Conservation (phyloP, 2,329 filamentous ascomycete species). For the Fusarium pilosicola region DNA sequence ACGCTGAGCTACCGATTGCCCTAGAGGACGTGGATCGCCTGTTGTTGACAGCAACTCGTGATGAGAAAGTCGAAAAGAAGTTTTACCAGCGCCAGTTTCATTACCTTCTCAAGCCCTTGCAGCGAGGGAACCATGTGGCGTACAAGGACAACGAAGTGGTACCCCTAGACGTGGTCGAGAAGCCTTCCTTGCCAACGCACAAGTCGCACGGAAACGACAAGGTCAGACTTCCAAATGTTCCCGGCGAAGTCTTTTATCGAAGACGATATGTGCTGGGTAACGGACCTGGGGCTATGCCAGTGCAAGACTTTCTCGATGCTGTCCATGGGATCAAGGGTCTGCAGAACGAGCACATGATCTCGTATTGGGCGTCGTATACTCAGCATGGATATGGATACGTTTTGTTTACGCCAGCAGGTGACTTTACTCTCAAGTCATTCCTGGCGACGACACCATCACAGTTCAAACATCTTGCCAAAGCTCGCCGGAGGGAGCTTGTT, state of each 20-base stretch:
- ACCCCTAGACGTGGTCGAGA: slow-evolving; percentile 74
- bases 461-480: slow-evolving; percentile 70
- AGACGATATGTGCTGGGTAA: slow-evolving; percentile 65
- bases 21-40: slow-evolving; percentile 73
- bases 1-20: slow-evolving; percentile 76
- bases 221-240: slow-evolving; percentile 70
- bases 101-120: slow-evolving; percentile 73
- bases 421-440: slow-evolving; percentile 74
- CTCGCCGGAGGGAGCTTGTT: slow-evolving; percentile 66
- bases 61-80: slow-evolving; percentile 72
- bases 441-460: slow-evolving; percentile 70
- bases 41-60: slow-evolving; percentile 65
- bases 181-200: slow-evolving; percentile 56
- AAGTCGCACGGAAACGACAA: slow-evolving; percentile 60
- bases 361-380: slow-evolving; percentile 76
- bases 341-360: slow-evolving; percentile 75
- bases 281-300: slow-evolving; percentile 55
- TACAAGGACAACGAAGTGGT: slow-evolving; percentile 76
- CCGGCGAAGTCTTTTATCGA: slow-evolving; percentile 66
- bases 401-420: slow-evolving; percentile 72
- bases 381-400: slow-evolving; percentile 71
- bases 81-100: slow-evolving; percentile 78
- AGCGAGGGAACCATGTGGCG: slow-evolving; percentile 67
- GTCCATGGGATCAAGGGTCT: slow-evolving; percentile 67
- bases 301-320: slow-evolving; percentile 68